These are phyloP conservation scores for Yarrowia keelungensis DNA, from an alignment of 805 yeast genomes.

Conservation along the genomic window DNA sequence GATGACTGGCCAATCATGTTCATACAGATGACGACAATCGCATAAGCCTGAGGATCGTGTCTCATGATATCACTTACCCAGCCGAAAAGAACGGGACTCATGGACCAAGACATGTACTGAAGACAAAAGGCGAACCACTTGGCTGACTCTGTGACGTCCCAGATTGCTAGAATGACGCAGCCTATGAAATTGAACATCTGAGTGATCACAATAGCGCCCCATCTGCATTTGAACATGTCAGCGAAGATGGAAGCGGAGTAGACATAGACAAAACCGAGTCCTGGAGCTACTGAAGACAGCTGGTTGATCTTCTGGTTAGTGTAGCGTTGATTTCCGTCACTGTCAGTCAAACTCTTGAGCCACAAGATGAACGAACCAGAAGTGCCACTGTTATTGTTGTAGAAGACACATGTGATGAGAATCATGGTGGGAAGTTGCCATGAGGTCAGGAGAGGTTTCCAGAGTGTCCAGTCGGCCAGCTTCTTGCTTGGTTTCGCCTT, in stretches of 20 bases:
- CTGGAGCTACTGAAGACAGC: conserved; percentile 62
- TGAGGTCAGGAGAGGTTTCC: conserved; percentile 59
- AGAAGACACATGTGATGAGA: conserved; percentile 63
- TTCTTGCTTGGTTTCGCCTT: conserved; percentile 49
- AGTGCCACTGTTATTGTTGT: conserved; percentile 62
- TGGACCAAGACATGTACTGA: conserved; percentile 64
- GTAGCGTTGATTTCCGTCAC: conserved; percentile 6
- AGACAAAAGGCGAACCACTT: conserved; percentile 67
- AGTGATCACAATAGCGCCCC: conserved; percentile 53
- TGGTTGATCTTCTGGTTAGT: conserved; percentile 50
- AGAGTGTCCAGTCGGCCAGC: conserved; percentile 55
- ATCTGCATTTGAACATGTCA: conserved; percentile 61
- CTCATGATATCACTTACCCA: conserved; percentile 65
- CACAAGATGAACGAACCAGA: conserved; percentile 67
- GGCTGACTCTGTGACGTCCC: conserved; percentile 62
- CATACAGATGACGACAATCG: conserved; percentile 58
- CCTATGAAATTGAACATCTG: conserved; percentile 58
- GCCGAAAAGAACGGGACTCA: conserved; percentile 63
- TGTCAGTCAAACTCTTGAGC: conserved; percentile 51
- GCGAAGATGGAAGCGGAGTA: conserved; percentile 48
- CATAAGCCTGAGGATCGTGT: conserved; percentile 58
- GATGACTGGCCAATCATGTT: conserved; percentile 60
- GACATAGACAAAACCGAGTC: conserved; percentile 58
- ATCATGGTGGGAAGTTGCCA: conserved; percentile 68
- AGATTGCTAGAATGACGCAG: conserved; percentile 59